Evolutionary conservation across 345 rosid genomes (phyloP), one percentile per base, ranked within the genome.

Genomic region (Ricinus communis): DNA sequence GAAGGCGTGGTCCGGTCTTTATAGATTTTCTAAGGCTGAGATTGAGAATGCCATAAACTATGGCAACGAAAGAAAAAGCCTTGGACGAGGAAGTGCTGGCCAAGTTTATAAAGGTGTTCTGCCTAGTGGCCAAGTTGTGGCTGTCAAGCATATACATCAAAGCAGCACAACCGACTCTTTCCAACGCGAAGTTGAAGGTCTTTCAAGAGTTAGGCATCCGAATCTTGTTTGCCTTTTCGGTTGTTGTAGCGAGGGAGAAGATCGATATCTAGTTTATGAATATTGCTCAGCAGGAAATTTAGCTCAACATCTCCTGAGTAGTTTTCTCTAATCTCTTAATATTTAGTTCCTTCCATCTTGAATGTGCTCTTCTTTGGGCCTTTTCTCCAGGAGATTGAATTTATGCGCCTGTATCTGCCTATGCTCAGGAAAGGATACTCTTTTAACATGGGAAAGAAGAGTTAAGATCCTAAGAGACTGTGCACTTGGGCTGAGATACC

Each of bases 191-290:
- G 88, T 89, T 8, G 86, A 84, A 16, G 86, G 86, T 5, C 91
- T 89, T 75, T 89, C 89, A 0, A 74, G 85, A 76, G 74, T 87
- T 47, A 82, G 89, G 24, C 93, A 89, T 76, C 83, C 77, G 0
- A 87, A 89, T 72, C 87, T 89, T 38, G 89, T 85, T 43, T 82
- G 84, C 25, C 82, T 89, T 22, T 82, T 85, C 15, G 93, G 91
- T 19, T 85, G 75, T 78, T 89, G 89, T 70, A 56, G 80, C 0
- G 88, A 84, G 11, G 88, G 77, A 12, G 82, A 74, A 11, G 87
- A 89, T 56, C 87, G 82, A 33, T 89, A 82, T 71, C 80, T 89
- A 21, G 89, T 89, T 27, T 89, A 85, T 45, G 93, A 87, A 68
- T 89, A 77, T 70, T 89, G 91, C 66, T 27, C 83, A 0, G 74